Evolutionary conservation across 2,329 filamentous ascomycete species (phyloP), one percentile per base, ranked within the genome.

Genomic region (Neopestalotiopsis rosae): DNA sequence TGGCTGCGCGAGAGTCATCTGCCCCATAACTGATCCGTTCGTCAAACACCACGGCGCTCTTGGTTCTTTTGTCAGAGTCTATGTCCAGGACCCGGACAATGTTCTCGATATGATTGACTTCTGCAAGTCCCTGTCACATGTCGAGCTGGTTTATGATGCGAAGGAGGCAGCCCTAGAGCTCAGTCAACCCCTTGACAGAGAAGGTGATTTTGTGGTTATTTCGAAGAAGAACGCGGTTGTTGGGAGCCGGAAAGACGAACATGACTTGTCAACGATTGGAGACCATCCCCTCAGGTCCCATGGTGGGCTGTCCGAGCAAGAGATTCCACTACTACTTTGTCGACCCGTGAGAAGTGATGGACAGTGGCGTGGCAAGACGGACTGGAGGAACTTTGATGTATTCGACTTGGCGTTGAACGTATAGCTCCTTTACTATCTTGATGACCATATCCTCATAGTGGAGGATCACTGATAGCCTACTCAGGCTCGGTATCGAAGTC

Each of bases 21-120:
- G 81, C 65, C 81, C 82, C 3, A 84, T 84, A 57, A 78, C 81
- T 1, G 81, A 84, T 68, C 81, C 81, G 0, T 83, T 83, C 68
- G 81, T 84, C 17, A 75, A 75, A 52, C 81, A 84, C 68, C 81
- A 83, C 70, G 82, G 81, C 10, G 82, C 81, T 1, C 74, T 83
- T 13, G 82, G 81, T 0, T 78, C 75, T 0, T 83, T 83, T 69
- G 81, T 84, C 5, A 77, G 82, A 6, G 80, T 83, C 6, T 77
- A 83, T 70, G 66, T 82, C 49, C 74, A 72, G 20, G 71, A 68
- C 2, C 32, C 58, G 1, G 49, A 75, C 14, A 65, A 69, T 13
- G 79, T 76, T 3, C 65, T 14, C 7, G 45, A 52, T 3, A 52
- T 52, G 45, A 52, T 52, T 24, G 45, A 24, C 6, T 52, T 52